Evolutionary conservation across 805 yeast species (phyloP).

Genomic region (Saccharomycopsis lassenensis): DNA sequence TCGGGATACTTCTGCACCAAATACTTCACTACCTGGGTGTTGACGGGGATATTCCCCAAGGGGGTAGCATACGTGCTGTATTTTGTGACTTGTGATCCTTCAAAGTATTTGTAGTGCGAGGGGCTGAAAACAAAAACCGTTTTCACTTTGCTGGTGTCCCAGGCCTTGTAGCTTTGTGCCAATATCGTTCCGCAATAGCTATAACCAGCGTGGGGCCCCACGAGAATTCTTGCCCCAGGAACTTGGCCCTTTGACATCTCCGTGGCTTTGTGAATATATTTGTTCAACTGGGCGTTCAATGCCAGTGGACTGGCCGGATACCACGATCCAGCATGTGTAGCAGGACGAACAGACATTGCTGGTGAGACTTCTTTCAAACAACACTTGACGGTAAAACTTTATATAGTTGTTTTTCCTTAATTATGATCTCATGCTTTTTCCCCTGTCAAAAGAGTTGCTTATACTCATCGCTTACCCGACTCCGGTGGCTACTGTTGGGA

Average conservation of each 20-base stretch:
- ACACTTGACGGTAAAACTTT: neutral
- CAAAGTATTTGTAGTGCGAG: slow-evolving; percentile 79
- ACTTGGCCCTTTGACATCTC: slow-evolving; percentile 19
- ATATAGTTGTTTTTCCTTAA: too few species aligned
- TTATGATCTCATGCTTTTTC: too few species aligned
- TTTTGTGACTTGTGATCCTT: slow-evolving; percentile 42
- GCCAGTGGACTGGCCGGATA: slow-evolving; percentile 38
- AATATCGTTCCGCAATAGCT: slow-evolving; percentile 68
- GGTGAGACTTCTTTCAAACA: neutral
- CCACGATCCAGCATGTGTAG: slow-evolving; percentile 92
- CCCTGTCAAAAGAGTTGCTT: too few species aligned
- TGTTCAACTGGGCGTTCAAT: slow-evolving; percentile 41
- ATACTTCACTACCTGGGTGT: slow-evolving; percentile 32
- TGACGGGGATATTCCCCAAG: slow-evolving; percentile 63
- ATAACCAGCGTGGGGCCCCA: slow-evolving; percentile 87
- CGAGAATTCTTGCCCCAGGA: slow-evolving; percentile 38
- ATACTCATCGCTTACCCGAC: too few species aligned
- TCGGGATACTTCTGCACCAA: slow-evolving; percentile 28
- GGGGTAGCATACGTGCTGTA: slow-evolving; percentile 68
- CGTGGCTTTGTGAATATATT: slow-evolving; percentile 27
- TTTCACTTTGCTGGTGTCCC: slow-evolving; percentile 49
- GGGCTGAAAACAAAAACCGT: slow-evolving; percentile 84
- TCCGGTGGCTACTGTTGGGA: too few species aligned
- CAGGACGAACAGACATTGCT: slow-evolving; percentile 35
- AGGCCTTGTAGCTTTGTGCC: slow-evolving; percentile 62